Evolutionary conservation across 495 filamentous ascomycete species (phyloP).

Genomic region (Usnea hakonensis): DNA sequence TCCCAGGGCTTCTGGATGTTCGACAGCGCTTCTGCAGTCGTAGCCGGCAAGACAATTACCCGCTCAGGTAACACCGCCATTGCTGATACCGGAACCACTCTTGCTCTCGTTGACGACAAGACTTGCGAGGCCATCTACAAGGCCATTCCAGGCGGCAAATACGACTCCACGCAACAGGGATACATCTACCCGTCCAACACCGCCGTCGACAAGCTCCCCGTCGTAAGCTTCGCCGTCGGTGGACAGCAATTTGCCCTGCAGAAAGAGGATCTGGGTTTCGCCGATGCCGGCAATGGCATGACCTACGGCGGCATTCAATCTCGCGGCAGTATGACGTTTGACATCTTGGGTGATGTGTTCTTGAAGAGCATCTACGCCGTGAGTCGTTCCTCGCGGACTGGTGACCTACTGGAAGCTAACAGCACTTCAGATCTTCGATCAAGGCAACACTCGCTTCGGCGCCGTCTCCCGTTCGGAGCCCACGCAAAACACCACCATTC

Average conservation of each 20-base stretch:
- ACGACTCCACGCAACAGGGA: slow-evolving; percentile 57
- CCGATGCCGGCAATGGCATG: slow-evolving; percentile 48
- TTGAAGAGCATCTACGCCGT: slow-evolving; percentile 71
- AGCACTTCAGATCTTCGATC: slow-evolving; percentile 59
- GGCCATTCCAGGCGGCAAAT: slow-evolving; percentile 59
- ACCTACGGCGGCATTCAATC: slow-evolving; percentile 72
- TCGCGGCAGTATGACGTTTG: slow-evolving; percentile 55
- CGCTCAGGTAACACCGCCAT: slow-evolving; percentile 66
- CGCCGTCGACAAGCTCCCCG: slow-evolving; percentile 52
- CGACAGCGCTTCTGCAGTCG: slow-evolving; percentile 47
- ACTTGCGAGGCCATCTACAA: slow-evolving; percentile 62
- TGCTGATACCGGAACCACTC: slow-evolving; percentile 70
- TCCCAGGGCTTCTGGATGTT: slow-evolving; percentile 70
- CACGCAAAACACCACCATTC: slow-evolving; percentile 29
- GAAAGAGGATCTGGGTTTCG: slow-evolving; percentile 65
- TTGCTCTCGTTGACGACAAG: slow-evolving; percentile 60
- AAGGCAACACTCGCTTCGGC: slow-evolving; percentile 63
- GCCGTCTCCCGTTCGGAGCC: slow-evolving; percentile 56
- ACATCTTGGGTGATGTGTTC: slow-evolving; percentile 69
- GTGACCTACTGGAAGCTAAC: background rate
- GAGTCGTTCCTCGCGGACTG: slow-evolving; percentile 28
- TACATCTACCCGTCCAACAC: slow-evolving; percentile 56
- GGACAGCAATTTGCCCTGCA: slow-evolving; percentile 57
- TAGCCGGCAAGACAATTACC: slow-evolving; percentile 52
- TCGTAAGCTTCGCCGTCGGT: slow-evolving; percentile 61